Evolutionary conservation across 768 basidiomycete genomes (phyloP), one percentile per base, ranked within the genome.

Genomic region (Termitomyces titanicus): DNA sequence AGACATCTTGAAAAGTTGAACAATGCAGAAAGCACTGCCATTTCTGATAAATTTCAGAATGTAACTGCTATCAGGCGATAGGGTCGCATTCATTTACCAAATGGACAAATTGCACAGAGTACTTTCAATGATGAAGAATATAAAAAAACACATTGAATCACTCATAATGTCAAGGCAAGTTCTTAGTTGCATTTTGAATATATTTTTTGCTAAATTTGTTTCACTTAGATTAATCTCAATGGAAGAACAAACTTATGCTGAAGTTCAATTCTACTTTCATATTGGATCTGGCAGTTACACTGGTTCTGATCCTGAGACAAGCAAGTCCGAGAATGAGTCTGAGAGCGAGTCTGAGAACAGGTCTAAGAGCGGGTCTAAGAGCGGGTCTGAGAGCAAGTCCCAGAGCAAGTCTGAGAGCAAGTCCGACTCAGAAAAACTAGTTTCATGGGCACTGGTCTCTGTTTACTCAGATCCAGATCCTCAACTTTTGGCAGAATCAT

Each of bases 381-480:
- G n/a, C n/a, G n/a, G n/a, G n/a, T n/a, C n/a, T n/a, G n/a, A n/a
- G n/a, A n/a, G n/a, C n/a, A n/a, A n/a, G n/a, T n/a, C n/a, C n/a
- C n/a, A n/a, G n/a, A n/a, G n/a, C n/a, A n/a, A n/a, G n/a, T n/a
- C n/a, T n/a, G n/a, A n/a, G n/a, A n/a, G n/a, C n/a, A n/a, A n/a
- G n/a, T n/a, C n/a, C n/a, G n/a, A n/a, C 24, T 15, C 8, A 15
- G 17, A 44, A 17, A 13, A 44, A 27, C 12, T 40, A 8, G 27
- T 29, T n/a, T n/a, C n/a, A n/a, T n/a, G n/a, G n/a, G n/a, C n/a
- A n/a, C n/a, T n/a, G n/a, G n/a, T n/a, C n/a, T 6, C 58, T 1
- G n/a, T 62, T 0, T 71, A 68, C 24, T 62, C 61, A 1, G 27
- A 40, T 18, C 60, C 62, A 0, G 44, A 64, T 43, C 0, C 9